Conservation (phyloP, 768 basidiomycete species). For the Tremella yokohamensis region DNA sequence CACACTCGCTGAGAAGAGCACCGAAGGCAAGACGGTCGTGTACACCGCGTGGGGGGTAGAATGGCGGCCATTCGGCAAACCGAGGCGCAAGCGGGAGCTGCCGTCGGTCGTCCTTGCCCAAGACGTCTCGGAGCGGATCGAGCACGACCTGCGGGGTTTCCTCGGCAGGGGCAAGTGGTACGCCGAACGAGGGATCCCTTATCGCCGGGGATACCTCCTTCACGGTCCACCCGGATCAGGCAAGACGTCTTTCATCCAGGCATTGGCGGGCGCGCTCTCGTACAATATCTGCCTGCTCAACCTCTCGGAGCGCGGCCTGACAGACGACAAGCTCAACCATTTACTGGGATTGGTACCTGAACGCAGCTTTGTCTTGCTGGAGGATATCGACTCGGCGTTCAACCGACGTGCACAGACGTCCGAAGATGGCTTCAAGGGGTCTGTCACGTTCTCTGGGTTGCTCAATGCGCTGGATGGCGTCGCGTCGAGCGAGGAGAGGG, state of each 20-base stretch:
- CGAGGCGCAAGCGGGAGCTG: constrained; percentile 77
- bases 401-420: constrained; percentile 83
- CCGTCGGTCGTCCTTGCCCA: constrained; percentile 81
- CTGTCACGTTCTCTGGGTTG: constrained; percentile 95
- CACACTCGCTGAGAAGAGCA: constrained; percentile 74
- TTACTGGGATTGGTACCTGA: constrained; percentile 89
- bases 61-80: constrained; percentile 93
- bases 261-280: constrained; percentile 81
- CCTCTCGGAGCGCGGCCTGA: constrained; percentile 88
- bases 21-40: constrained; percentile 92
- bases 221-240: constrained; percentile 97
- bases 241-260: constrained; percentile 98
- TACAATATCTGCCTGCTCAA: constrained; percentile 97
- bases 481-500: constrained; percentile 94
- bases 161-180: constrained; percentile 86
- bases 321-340: constrained; percentile 94
- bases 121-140: constrained; percentile 80
- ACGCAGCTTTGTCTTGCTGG: constrained; percentile 87
- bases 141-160: constrained; percentile 75
- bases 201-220: constrained; percentile 88
- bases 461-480: constrained; percentile 96
- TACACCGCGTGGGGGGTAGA: constrained; percentile 96
- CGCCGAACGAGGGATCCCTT: constrained; percentile 94
- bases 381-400: constrained; percentile 97
- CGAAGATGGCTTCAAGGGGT: constrained; percentile 92